Evolutionary conservation across 129 eudicot genomes (phyloP).

Genomic region (Erigeron canadensis): DNA sequence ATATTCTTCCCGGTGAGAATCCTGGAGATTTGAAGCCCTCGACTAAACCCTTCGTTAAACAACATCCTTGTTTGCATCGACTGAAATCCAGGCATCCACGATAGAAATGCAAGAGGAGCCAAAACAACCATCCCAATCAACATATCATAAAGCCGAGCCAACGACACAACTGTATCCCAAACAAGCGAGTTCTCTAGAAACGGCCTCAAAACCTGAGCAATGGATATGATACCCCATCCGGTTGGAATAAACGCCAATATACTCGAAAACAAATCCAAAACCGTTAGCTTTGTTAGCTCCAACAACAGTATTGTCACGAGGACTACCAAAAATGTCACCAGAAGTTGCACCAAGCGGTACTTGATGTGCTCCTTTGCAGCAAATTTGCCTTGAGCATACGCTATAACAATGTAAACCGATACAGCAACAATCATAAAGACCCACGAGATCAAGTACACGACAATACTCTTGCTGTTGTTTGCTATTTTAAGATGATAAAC

Average conservation of each 20-base stretch:
- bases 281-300: slow-evolving; percentile 47
- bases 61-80: slow-evolving; percentile 90
- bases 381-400: slow-evolving; percentile 72
- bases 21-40: slow-evolving; percentile 91
- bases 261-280: slow-evolving; percentile 59
- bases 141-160: slow-evolving; percentile 89
- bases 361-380: slow-evolving; percentile 64
- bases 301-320: slow-evolving; percentile 50
- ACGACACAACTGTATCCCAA: slow-evolving; percentile 78
- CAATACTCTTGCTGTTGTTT: slow-evolving; percentile 45
- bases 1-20: slow-evolving; percentile 72
- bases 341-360: slow-evolving; percentile 70
- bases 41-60: slow-evolving; percentile 84
- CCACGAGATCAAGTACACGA: slow-evolving; percentile 81
- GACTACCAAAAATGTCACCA: slow-evolving; percentile 42
- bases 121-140: slow-evolving; percentile 69
- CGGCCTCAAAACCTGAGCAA: slow-evolving; percentile 88
- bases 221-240: slow-evolving; percentile 83
- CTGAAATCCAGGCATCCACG: slow-evolving; percentile 98
- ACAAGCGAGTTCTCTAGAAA: slow-evolving; percentile 66
- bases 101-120: slow-evolving; percentile 78
- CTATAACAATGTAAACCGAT: slow-evolving; percentile 52
- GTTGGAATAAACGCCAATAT: slow-evolving; percentile 86
- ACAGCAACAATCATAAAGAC: slow-evolving; percentile 48
- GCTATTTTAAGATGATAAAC: slow-evolving; percentile 77